Conservation (phyloP, 1,284 basidiomycete species). For the Apiotrichum laibachii region DNA sequence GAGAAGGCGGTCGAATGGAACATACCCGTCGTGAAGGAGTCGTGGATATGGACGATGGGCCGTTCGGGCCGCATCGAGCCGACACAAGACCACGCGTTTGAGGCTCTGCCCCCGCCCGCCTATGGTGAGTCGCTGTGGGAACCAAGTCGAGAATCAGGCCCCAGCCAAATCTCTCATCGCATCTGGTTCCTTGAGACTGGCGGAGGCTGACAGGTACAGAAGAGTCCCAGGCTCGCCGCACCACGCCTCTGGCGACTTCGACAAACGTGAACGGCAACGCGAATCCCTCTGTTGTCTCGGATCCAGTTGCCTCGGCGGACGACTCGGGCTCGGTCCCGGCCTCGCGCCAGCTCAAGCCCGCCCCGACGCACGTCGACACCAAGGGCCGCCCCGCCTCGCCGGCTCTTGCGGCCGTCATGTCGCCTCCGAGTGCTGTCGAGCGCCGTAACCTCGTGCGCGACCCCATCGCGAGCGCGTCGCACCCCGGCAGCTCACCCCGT, state of each 20-base stretch:
- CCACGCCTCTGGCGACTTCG: neutral
- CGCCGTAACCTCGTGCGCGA: constrained; percentile 24
- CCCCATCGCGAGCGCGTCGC: neutral
- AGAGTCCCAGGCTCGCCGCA: constrained; percentile 11
- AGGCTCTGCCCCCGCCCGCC: constrained; percentile 12
- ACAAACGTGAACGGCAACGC: neutral
- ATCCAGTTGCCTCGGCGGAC: neutral
- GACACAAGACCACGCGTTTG: constrained; percentile 16
- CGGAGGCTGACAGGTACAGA: too few relatives aligned
- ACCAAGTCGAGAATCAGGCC: too few relatives aligned
- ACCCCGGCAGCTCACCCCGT: neutral
- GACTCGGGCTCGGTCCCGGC: neutral
- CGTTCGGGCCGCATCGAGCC: constrained; percentile 29
- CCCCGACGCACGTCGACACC: constrained; percentile 41
- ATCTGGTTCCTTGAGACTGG: too few relatives aligned
- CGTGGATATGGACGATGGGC: constrained; percentile 43
- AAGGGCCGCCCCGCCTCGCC: constrained; percentile 2
- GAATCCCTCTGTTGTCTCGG: neutral
- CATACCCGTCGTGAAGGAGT: constrained; percentile 33
- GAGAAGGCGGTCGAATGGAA: constrained; percentile 42
- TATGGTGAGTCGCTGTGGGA: too few relatives aligned
- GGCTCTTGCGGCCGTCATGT: constrained; percentile 31
- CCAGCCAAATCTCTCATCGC: constrained; percentile 20
- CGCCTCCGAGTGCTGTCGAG: constrained; percentile 23
- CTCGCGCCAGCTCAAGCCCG: constrained; percentile 25